Conservation (phyloP, 805 yeast species). For the Kurtzmaniella fragi region DNA sequence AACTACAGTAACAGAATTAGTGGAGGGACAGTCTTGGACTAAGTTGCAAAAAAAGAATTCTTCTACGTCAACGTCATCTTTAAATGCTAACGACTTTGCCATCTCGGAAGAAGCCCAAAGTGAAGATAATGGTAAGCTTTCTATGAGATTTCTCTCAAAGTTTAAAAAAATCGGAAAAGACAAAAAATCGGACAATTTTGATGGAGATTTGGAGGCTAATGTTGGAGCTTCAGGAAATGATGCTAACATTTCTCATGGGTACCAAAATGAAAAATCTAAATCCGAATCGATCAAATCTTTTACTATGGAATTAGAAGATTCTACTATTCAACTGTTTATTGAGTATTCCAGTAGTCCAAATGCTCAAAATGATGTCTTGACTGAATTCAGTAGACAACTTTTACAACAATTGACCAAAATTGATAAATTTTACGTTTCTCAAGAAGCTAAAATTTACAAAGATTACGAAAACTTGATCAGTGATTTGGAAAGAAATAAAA, state of each 20-base stretch:
- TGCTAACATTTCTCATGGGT: background rate
- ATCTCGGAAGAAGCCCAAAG: conserved; percentile 3
- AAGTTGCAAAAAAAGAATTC: conserved; percentile 10
- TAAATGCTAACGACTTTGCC: conserved; percentile 4
- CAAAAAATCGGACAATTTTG: background rate
- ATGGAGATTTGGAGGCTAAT: background rate
- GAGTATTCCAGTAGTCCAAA: conserved; percentile 5
- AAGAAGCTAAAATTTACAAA: conserved; percentile 41
- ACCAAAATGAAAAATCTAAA: background rate
- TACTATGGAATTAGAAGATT: conserved; percentile 14
- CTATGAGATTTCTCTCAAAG: background rate
- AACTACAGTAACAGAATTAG: conserved; percentile 25
- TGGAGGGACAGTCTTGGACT: conserved; percentile 10
- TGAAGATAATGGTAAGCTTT: background rate
- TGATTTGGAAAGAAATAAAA: conserved; percentile 37
- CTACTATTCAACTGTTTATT: conserved; percentile 12
- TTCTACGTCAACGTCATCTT: conserved; percentile 2
- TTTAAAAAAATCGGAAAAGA: too few relatives aligned
- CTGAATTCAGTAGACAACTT: conserved; percentile 43
- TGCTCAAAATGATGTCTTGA: conserved; percentile 21
- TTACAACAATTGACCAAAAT: conserved; percentile 47
- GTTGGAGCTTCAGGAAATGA: background rate
- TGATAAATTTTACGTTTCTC: conserved; percentile 44
- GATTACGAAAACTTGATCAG: conserved; percentile 42
- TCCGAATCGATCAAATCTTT: conserved; percentile 8